Evolutionary conservation across 2,329 filamentous ascomycete species (phyloP).

Genomic region (Alternaria postmessia): DNA sequence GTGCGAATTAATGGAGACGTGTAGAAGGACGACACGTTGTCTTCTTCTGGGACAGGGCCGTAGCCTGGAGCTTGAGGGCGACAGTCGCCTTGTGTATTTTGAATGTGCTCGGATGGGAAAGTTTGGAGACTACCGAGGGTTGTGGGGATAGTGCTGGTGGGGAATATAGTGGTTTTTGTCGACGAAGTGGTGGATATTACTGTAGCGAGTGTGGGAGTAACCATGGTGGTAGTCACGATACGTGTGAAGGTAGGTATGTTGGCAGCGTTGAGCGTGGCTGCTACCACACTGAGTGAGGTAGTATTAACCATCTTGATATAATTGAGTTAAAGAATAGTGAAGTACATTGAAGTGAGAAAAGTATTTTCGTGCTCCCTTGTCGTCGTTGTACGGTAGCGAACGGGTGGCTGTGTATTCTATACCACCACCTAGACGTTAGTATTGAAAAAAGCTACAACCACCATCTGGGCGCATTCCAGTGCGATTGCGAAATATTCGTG

Average conservation of each 20-base stretch:
- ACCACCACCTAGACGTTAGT: not conserved
- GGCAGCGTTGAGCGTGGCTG: not conserved
- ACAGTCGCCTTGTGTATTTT: conserved; percentile 6
- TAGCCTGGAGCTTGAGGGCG: not conserved
- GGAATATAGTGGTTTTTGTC: not conserved
- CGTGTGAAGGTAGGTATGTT: not conserved
- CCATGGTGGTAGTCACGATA: not conserved
- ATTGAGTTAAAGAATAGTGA: not conserved
- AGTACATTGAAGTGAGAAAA: not conserved
- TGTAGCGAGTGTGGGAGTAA: not conserved
- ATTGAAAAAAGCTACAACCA: not conserved
- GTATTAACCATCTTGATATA: not conserved
- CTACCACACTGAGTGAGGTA: not conserved
- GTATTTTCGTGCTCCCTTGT: not conserved
- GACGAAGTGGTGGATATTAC: too few relatives aligned
- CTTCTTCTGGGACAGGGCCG: not conserved
- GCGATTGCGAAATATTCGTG: too few relatives aligned
- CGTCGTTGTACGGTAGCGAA: not conserved
- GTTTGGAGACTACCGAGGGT: not conserved
- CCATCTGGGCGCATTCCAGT: rapidly evolving
- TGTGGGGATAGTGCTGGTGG: not conserved
- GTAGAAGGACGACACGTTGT: conserved; percentile 2
- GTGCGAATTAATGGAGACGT: not conserved
- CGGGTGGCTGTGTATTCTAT: not conserved
- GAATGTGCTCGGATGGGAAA: not conserved